Evolutionary conservation across 805 yeast genomes (phyloP).

Genomic region (Lipomyces yamadae): DNA sequence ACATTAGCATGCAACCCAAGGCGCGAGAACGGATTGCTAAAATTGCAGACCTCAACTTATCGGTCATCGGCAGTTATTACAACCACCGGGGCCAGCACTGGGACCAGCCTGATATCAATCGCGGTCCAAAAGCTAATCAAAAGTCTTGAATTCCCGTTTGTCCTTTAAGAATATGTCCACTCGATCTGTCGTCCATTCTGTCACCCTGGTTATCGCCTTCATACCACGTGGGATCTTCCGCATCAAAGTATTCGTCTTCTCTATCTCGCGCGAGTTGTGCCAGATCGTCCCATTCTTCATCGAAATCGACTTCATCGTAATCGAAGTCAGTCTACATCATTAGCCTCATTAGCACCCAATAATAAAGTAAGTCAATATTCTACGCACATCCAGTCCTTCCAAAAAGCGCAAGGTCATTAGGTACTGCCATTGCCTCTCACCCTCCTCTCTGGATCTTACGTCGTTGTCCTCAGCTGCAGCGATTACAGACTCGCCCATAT

Average conservation of each 20-base stretch:
- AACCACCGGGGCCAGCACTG: no score
- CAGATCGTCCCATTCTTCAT: constrained; percentile 30
- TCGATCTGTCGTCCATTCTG: background rate
- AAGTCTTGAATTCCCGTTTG: constrained; percentile 34
- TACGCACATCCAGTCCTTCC: constrained; percentile 22
- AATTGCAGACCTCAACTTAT: no score
- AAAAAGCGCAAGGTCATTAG: constrained; percentile 31
- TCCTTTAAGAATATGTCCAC: constrained; percentile 13
- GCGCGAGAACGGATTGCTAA: no score
- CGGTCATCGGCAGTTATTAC: background rate
- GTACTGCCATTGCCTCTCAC: constrained; percentile 27
- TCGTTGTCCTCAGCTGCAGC: constrained; percentile 14
- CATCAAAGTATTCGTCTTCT: constrained; percentile 32
- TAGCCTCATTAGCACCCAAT: background rate
- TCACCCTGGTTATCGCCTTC: background rate
- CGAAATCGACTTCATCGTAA: constrained; percentile 32
- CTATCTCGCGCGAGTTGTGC: constrained; percentile 26
- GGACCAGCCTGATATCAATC: no score
- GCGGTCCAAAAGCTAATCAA: background rate
- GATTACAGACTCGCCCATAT: constrained; percentile 1
- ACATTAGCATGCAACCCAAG: no score
- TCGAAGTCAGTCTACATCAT: constrained; percentile 27
- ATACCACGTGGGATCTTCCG: constrained; percentile 29
- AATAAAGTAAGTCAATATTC: background rate
- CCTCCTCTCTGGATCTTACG: constrained; percentile 18